Evolutionary conservation across 352 stramenopile genomes (phyloP).

Genomic region (Pythium oligandrum): DNA sequence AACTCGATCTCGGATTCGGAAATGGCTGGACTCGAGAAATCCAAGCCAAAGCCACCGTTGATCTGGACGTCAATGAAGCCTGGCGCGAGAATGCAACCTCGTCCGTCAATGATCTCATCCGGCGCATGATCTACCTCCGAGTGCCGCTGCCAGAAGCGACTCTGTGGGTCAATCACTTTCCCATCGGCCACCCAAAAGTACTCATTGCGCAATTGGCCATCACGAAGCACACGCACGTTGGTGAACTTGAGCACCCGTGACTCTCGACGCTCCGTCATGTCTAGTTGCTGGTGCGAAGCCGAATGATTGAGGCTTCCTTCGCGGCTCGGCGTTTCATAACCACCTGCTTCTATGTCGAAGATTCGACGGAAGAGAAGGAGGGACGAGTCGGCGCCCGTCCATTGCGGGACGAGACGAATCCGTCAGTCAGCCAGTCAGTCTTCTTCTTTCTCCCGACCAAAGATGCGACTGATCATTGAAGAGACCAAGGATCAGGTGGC

Average conservation of each 20-base stretch:
- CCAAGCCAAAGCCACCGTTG: conserved; percentile 84
- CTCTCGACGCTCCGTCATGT: neutral
- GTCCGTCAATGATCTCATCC: conserved; percentile 55
- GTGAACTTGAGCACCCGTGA: conserved; percentile 39
- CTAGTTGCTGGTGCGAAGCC: neutral
- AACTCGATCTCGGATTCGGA: conserved; percentile 34
- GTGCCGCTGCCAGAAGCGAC: conserved; percentile 40
- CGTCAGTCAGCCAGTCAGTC: neutral
- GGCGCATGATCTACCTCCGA: conserved; percentile 34
- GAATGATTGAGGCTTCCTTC: neutral
- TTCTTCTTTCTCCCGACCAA: neutral
- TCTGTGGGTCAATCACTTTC: conserved; percentile 46
- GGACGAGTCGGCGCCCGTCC: too few relatives aligned
- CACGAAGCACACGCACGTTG: conserved; percentile 57
- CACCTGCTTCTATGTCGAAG: neutral
- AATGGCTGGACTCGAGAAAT: conserved; percentile 74
- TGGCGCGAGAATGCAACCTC: conserved; percentile 61
- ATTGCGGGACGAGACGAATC: neutral
- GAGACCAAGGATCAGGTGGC: conserved; percentile 59
- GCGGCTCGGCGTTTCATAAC: neutral
- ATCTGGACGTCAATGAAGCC: conserved; percentile 90
- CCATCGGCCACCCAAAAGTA: conserved; percentile 51
- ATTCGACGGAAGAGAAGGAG: too few relatives aligned
- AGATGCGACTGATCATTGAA: conserved; percentile 85
- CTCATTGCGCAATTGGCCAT: conserved; percentile 26